These are phyloP conservation scores for Cladobotryum protrusum DNA, from an alignment of 2,329 filamentous ascomycete genomes.

Conservation along the genomic window DNA sequence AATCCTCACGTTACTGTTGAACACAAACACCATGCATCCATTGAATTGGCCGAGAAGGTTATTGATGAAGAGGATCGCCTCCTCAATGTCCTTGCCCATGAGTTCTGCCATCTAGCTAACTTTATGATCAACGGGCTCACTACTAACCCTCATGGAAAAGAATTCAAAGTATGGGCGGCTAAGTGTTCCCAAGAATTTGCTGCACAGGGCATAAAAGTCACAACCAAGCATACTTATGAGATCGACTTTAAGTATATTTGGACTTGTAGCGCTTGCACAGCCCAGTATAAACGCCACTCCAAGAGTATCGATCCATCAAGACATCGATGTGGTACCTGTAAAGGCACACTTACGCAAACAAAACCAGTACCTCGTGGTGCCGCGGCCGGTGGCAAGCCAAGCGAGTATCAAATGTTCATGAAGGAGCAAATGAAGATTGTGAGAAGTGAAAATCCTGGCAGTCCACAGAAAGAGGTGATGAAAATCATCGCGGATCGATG, in stretches of 20 bases:
- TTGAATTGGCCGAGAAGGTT: constrained; percentile 85
- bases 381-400: constrained; percentile 22
- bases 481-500: constrained; percentile 58
- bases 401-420: constrained; percentile 48
- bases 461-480: constrained; percentile 64
- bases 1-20: constrained; percentile 20
- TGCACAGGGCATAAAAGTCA: constrained; percentile 64
- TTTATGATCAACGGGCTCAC: constrained; percentile 78
- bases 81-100: constrained; percentile 88
- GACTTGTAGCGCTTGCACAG: constrained; percentile 63
- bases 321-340: constrained; percentile 74
- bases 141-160: constrained; percentile 72
- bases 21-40: constrained; percentile 60
- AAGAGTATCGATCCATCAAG: constrained; percentile 70
- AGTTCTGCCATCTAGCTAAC: constrained; percentile 90
- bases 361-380: constrained; percentile 59
- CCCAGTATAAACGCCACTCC: constrained; percentile 76
- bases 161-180: constrained; percentile 71
- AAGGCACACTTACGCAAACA: constrained; percentile 63
- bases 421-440: constrained; percentile 62
- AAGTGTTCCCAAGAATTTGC: constrained; percentile 52
- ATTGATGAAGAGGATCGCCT: constrained; percentile 72
- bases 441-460: constrained; percentile 48
- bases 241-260: constrained; percentile 93
- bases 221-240: constrained; percentile 81